Conservation (phyloP, 2,329 filamentous ascomycete species). For the Talaromyces sp. region DNA sequence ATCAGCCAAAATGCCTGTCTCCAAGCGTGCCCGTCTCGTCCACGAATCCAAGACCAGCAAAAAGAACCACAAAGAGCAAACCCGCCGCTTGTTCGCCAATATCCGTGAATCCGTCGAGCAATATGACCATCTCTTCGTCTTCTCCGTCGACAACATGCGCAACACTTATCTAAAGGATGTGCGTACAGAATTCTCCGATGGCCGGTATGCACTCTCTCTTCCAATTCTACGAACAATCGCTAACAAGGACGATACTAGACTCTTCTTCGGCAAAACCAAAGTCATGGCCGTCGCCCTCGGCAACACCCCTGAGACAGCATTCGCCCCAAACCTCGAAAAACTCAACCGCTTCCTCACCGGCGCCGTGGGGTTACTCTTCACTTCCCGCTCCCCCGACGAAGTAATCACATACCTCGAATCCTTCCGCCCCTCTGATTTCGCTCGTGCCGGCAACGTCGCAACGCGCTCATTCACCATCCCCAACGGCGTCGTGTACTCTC, state of each 20-base stretch:
- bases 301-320: constrained; percentile 71
- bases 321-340: constrained; percentile 72
- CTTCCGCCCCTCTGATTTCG: constrained; percentile 80
- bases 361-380: constrained; percentile 87
- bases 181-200: constrained; percentile 77
- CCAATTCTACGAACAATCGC: constrained; percentile 19
- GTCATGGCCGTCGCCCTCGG: constrained; percentile 97
- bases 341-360: constrained; percentile 71
- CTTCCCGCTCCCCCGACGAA: constrained; percentile 67
- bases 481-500: constrained; percentile 74
- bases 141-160: constrained; percentile 94
- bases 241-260: constrained; percentile 49
- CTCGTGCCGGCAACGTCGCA: constrained; percentile 77
- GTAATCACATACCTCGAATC: constrained; percentile 71
- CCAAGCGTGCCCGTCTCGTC: constrained; percentile 85
- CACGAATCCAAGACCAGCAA: constrained; percentile 89
- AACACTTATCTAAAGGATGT: constrained; percentile 95
- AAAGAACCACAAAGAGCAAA: constrained; percentile 86
- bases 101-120: constrained; percentile 81
- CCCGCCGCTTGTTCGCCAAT: constrained; percentile 81
- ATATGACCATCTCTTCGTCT: constrained; percentile 90
- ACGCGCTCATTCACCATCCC: constrained; percentile 77
- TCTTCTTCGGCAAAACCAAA: constrained; percentile 99
- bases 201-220: constrained; percentile 57
- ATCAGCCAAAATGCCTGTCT: constrained; percentile 75